Evolutionary conservation across 306 rosid genomes (phyloP).

Genomic region (Corylus americana): DNA sequence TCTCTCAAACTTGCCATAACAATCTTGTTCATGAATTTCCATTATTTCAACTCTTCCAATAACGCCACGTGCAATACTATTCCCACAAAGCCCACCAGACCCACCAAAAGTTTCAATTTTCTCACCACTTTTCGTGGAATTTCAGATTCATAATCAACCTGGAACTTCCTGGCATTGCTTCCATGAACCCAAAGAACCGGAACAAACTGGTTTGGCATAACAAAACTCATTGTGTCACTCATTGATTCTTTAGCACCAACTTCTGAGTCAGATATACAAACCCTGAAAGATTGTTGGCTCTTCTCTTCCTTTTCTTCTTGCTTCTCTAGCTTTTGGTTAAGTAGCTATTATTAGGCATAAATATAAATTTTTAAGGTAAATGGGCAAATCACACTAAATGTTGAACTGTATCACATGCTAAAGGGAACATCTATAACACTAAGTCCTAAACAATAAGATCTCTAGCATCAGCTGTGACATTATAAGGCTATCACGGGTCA

Average conservation of each 20-base stretch:
- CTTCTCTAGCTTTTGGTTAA: no score
- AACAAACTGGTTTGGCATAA: constrained; percentile 30
- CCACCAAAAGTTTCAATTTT: constrained; percentile 7
- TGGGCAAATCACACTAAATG: background rate
- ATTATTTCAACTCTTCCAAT: constrained; percentile 16
- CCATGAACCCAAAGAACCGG: constrained; percentile 73
- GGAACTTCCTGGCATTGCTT: constrained; percentile 26
- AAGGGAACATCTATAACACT: background rate
- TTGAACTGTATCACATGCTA: background rate
- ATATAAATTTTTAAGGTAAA: no score
- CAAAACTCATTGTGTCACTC: constrained; percentile 36
- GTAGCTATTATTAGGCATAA: no score
- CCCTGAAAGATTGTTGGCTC: constrained; percentile 8
- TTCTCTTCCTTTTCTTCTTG: constrained; percentile 3
- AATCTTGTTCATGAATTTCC: constrained; percentile 1
- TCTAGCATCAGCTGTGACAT: background rate
- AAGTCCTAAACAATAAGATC: background rate
- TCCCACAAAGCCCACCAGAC: background rate
- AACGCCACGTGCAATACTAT: constrained; percentile 6
- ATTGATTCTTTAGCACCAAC: constrained; percentile 19
- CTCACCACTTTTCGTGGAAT: background rate
- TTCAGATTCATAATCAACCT: constrained; percentile 28
- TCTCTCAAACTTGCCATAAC: constrained; percentile 11
- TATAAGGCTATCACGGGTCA: no score
- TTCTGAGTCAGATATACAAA: background rate